phyloP scores from a whole-genome alignment of 352 stramenopile species.

The Blastocystis sp. region DNA sequence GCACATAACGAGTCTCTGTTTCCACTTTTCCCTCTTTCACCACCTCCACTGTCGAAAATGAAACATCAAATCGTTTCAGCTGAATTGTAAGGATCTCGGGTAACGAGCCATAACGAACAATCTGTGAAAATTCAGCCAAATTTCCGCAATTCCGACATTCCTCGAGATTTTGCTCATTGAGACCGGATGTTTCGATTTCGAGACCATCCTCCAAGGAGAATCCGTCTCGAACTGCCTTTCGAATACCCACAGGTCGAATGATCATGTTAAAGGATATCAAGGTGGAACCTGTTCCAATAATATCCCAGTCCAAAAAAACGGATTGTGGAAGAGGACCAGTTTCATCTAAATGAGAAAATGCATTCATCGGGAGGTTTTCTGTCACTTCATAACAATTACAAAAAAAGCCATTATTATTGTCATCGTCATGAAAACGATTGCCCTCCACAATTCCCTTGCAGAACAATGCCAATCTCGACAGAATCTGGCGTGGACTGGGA shows the following conservation, averaged over 20 bases:
- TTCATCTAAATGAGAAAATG: not conserved
- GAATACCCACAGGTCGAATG: not conserved
- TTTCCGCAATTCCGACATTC: not conserved
- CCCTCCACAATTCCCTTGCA: not conserved
- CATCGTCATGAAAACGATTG: not conserved
- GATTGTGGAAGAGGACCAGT: not conserved
- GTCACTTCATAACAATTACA: not conserved
- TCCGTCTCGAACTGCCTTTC: not conserved
- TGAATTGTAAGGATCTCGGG: slow-evolving; percentile 5
- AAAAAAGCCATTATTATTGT: not conserved
- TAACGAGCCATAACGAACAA: not conserved
- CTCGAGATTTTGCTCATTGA: not conserved
- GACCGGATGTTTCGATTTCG: not conserved
- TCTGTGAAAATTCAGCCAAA: not conserved
- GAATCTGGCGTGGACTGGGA: not conserved
- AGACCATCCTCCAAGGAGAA: not conserved
- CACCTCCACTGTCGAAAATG: not conserved
- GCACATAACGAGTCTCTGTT: not conserved
- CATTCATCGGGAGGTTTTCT: not conserved
- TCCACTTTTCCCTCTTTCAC: not conserved
- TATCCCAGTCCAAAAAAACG: not conserved
- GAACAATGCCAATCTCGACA: not conserved
- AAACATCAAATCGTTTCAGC: slow-evolving; percentile 41
- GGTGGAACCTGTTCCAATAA: not conserved
- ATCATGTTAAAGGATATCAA: not conserved